These are phyloP conservation scores for Cladosporium sp. DNA, from an alignment of 2,329 filamentous ascomycete species.

Conservation along the genomic window DNA sequence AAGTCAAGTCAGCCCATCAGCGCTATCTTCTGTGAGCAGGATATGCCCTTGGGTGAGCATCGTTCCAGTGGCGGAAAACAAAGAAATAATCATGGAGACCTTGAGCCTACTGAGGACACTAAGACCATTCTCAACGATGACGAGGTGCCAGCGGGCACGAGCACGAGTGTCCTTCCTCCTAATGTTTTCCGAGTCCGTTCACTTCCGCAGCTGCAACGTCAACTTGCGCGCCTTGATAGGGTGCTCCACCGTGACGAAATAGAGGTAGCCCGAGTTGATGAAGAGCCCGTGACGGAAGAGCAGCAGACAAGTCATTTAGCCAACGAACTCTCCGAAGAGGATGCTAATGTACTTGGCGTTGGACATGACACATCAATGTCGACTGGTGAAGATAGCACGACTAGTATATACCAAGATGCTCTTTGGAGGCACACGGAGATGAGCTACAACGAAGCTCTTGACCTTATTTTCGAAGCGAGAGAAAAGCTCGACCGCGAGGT, in stretches of 20 bases:
- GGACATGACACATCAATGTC: background rate
- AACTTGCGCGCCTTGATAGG: conserved; percentile 7
- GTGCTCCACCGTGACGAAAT: background rate
- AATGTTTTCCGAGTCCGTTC: conserved; percentile 39
- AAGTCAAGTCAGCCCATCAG: conserved; percentile 44
- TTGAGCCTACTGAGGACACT: conserved; percentile 36
- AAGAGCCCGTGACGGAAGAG: background rate
- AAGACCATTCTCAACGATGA: conserved; percentile 55
- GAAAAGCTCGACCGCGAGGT: conserved; percentile 67
- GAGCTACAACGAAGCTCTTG: conserved; percentile 86
- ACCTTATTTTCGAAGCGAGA: conserved; percentile 75
- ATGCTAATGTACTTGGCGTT: background rate
- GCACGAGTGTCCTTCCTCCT: conserved; percentile 31
- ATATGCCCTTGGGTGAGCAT: conserved; percentile 29
- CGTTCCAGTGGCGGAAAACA: conserved; percentile 30
- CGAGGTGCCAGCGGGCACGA: conserved; percentile 26
- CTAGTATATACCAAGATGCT: conserved; percentile 60
- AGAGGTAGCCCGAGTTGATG: background rate
- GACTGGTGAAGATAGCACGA: background rate
- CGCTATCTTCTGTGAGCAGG: conserved; percentile 39
- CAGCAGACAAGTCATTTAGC: background rate
- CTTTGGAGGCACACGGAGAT: conserved; percentile 89
- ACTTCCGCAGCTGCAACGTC: conserved; percentile 9
- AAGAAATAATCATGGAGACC: conserved; percentile 29
- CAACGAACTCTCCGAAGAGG: background rate